Percentiles rank a stretch among this genome's conserved stretches.
Evolutionary conservation across 192 early-diverging fungal species (phyloP).

Genomic region (Umbelopsis sp.): DNA sequence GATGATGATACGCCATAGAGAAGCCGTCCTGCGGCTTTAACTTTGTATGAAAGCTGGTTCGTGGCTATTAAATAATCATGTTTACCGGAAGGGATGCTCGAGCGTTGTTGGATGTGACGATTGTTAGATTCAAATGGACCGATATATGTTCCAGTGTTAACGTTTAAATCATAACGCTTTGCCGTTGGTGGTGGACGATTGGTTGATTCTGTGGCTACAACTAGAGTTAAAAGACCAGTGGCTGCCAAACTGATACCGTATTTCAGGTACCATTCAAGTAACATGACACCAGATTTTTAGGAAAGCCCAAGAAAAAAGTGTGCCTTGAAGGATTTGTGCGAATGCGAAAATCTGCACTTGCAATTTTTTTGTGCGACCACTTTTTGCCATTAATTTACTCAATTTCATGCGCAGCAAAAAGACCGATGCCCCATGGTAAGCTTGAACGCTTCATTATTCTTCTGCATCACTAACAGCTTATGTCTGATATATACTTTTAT

Average conservation of each 20-base stretch:
- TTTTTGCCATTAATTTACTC: no score
- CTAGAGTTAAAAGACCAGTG: not conserved
- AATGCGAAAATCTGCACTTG: no score
- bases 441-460: no score
- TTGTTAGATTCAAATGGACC: not conserved
- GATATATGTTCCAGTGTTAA: not conserved
- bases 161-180: not conserved
- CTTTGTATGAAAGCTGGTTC: not conserved
- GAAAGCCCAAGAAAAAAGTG: not conserved
- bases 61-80: slow-evolving; percentile 1
- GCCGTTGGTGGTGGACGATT: not conserved
- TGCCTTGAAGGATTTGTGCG: no score
- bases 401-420: no score
- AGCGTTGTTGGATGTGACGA: not conserved
- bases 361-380: no score
- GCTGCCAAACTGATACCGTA: not conserved
- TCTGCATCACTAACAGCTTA: no score
- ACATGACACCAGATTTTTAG: not conserved
- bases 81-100: not conserved
- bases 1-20: not conserved
- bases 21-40: slow-evolving; percentile 5
- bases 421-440: no score
- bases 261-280: not conserved
- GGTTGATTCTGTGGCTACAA: not conserved
- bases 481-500: no score